Percentiles rank a stretch among this genome's conserved stretches.
These are phyloP conservation scores for Pestalotiopsis sp. DNA, from an alignment of 2,329 filamentous ascomycete species.

Conservation along the genomic window DNA sequence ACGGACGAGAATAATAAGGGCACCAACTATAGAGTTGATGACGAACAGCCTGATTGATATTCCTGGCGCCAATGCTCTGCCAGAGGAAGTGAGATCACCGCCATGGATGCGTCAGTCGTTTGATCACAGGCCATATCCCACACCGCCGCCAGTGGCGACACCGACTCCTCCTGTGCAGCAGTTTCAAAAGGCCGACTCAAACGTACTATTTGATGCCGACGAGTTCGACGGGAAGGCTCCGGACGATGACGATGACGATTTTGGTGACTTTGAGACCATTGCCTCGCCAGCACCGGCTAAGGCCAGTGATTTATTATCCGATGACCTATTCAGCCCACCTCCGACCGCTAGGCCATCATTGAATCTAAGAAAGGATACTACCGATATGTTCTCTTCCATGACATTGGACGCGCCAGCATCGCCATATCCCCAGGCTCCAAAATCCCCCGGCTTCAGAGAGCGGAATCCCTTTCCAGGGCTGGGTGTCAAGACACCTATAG, in stretches of 20 bases:
- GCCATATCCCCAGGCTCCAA: constrained; percentile 50
- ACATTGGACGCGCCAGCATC: constrained; percentile 32
- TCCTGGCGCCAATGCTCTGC: constrained; percentile 16
- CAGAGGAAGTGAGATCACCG: constrained; percentile 15
- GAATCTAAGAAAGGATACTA: constrained; percentile 15
- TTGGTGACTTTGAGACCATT: constrained; percentile 63
- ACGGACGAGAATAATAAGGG: constrained; percentile 42
- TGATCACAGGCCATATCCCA: constrained; percentile 15
- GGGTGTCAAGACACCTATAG: constrained; percentile 45
- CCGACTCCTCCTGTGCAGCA: constrained; percentile 20
- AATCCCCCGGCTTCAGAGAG: constrained; percentile 55
- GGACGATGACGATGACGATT: constrained; percentile 52
- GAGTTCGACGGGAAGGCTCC: constrained; percentile 50
- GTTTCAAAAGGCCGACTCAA: constrained; percentile 39
- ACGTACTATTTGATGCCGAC: constrained; percentile 70
- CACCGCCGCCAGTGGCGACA: constrained; percentile 13
- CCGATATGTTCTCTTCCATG: constrained; percentile 37
- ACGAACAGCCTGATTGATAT: constrained; percentile 54
- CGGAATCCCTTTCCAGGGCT: constrained; percentile 56
- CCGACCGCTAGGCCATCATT: constrained; percentile 25
- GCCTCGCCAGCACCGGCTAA: constrained; percentile 24
- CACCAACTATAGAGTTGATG: constrained; percentile 56
- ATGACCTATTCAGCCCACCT: constrained; percentile 35
- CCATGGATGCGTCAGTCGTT: constrained; percentile 16
- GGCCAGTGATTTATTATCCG: constrained; percentile 40